Conservation (phyloP, 2,329 filamentous ascomycete genomes). For the Clarireedia sp. region DNA sequence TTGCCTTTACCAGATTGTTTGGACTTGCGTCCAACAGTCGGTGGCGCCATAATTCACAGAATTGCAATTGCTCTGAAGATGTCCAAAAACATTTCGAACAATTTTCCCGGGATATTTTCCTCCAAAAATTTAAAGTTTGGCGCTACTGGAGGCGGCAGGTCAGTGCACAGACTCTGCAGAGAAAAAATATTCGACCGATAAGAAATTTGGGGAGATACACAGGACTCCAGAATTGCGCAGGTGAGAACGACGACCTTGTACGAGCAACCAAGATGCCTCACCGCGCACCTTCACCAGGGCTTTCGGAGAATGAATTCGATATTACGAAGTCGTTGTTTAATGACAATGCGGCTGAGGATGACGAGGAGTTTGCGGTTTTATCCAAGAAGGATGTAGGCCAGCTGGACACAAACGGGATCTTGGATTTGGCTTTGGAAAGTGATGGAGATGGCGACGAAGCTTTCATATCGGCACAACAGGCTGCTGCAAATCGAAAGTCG, state of each 20-base stretch:
- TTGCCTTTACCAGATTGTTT: constrained; percentile 17
- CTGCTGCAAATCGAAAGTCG: constrained; percentile 78
- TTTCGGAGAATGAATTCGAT: constrained; percentile 86
- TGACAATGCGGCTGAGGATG: constrained; percentile 45
- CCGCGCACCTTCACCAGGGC: constrained; percentile 69
- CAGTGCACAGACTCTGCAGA: not conserved
- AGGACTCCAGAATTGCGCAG: not conserved
- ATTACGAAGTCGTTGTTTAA: constrained; percentile 74
- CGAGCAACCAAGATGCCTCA: constrained; percentile 50
- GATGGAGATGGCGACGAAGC: constrained; percentile 68
- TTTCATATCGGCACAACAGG: constrained; percentile 84
- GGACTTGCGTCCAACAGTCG: constrained; percentile 17
- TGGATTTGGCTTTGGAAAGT: constrained; percentile 47
- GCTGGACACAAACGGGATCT: constrained; percentile 52
- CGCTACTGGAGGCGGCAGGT: constrained; percentile 10
- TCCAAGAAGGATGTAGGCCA: constrained; percentile 35
- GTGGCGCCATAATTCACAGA: constrained; percentile 21
- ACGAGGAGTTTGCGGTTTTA: constrained; percentile 31
- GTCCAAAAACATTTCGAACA: constrained; percentile 6
- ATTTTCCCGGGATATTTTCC: constrained; percentile 8
- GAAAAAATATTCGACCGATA: constrained; percentile 12
- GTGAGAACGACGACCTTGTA: not conserved
- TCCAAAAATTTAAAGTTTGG: constrained; percentile 9
- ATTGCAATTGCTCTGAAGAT: not conserved
- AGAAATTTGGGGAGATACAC: constrained; percentile 9